A percentile compares a stretch with the other conserved stretches of the same genome.
Evolutionary conservation across 192 early-diverging fungal genomes (phyloP).

Genomic region (Coemansia sp.): DNA sequence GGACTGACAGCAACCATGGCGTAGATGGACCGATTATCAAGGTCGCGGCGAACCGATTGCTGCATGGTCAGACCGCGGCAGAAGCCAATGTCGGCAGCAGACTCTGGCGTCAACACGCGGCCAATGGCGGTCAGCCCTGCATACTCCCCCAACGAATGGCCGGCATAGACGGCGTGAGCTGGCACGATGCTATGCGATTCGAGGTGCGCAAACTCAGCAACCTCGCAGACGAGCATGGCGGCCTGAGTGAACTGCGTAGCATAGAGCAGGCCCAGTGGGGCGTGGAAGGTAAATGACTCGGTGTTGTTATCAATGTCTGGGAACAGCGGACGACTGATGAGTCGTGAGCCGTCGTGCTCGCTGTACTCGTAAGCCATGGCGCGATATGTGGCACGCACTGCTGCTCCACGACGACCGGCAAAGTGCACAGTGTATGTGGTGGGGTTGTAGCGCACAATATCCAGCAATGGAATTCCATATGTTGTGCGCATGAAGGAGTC

Average conservation of each 20-base stretch:
- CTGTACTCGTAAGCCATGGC: conserved; percentile 90
- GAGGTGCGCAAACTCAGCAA: conserved; percentile 89
- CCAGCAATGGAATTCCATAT: conserved; percentile 61
- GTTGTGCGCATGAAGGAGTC: conserved; percentile 81
- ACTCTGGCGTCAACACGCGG: conserved; percentile 79
- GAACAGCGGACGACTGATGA: conserved; percentile 83
- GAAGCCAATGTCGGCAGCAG: conserved; percentile 89
- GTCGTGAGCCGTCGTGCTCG: conserved; percentile 62
- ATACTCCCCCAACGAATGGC: conserved; percentile 95
- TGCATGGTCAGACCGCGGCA: conserved; percentile 99
- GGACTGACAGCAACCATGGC: conserved; percentile 97
- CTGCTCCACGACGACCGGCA: conserved; percentile 43
- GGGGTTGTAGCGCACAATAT: conserved; percentile 56
- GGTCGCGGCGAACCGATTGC: conserved; percentile 84
- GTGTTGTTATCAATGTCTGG: conserved; percentile 82
- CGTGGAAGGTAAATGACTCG: conserved; percentile 80
- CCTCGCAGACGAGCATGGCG: conserved; percentile 88
- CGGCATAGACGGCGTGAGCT: conserved; percentile 83
- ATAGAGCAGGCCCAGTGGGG: conserved; percentile 82
- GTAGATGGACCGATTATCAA: conserved; percentile 85
- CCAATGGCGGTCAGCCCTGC: conserved; percentile 87
- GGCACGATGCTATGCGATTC: conserved; percentile 82
- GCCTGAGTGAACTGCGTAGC: conserved; percentile 97
- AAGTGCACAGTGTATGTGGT: conserved; percentile 58
- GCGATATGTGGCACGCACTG: conserved; percentile 61